Evolutionary conservation across 2,329 filamentous ascomycete genomes (phyloP).

Genomic region (Cercospora sp.): DNA sequence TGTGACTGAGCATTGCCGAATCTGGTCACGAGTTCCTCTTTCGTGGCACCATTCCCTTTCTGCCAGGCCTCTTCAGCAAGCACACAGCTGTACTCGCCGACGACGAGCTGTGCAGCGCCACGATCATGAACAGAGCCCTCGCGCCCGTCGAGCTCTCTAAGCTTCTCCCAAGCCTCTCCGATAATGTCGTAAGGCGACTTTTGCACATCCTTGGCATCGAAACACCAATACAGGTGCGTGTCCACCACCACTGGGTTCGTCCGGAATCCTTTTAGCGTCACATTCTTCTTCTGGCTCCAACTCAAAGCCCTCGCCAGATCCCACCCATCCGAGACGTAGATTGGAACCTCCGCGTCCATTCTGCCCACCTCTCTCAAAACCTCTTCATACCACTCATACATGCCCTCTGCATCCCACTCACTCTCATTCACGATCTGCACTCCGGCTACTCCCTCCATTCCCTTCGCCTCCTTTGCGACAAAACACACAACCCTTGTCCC

Average conservation of each 20-base stretch:
- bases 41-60: conserved; percentile 39
- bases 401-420: conserved; percentile 48
- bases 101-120: conserved; percentile 53
- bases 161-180: conserved; percentile 45
- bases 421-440: conserved; percentile 62
- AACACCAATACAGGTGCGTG: conserved; percentile 61
- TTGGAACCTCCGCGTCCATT: conserved; percentile 53
- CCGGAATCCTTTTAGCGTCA: background rate
- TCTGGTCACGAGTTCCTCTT: conserved; percentile 44
- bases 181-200: conserved; percentile 56
- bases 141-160: conserved; percentile 49
- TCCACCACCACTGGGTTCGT: conserved; percentile 57
- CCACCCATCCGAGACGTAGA: conserved; percentile 62
- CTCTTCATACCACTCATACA: conserved; percentile 60
- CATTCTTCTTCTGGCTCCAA: conserved; percentile 44
- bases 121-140: conserved; percentile 52
- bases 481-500: conserved; percentile 53
- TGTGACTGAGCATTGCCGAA: conserved; percentile 54
- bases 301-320: conserved; percentile 49
- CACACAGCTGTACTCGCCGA: conserved; percentile 62
- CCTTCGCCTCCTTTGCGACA: conserved; percentile 50
- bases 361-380: conserved; percentile 49
- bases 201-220: conserved; percentile 54
- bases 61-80: conserved; percentile 53
- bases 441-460: conserved; percentile 52